A percentile compares a stretch with the other conserved stretches of the same genome.
Conservation (phyloP, 2,329 filamentous ascomycete genomes). For the Tetracladium maxilliforme region DNA sequence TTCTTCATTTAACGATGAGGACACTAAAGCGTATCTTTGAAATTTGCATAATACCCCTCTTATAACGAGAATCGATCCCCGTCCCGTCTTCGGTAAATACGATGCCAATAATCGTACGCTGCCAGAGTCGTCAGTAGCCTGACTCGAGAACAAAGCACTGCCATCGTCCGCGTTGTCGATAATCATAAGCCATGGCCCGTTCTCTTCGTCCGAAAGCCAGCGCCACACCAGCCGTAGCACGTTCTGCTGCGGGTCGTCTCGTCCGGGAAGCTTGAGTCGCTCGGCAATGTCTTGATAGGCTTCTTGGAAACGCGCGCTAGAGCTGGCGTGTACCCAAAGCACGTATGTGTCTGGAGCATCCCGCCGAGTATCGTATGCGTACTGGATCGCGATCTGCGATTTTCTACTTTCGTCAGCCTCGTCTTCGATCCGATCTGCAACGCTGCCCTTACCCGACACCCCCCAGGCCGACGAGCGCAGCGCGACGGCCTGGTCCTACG, state of each 20-base stretch:
- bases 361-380: slow-evolving; percentile 5
- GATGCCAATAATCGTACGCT: no score
- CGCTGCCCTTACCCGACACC: slow-evolving; percentile 11
- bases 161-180: slow-evolving; percentile 9
- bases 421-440: no score
- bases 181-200: slow-evolving; percentile 8
- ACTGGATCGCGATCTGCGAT: slow-evolving; percentile 8
- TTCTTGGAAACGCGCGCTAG: slow-evolving; percentile 5
- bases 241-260: slow-evolving; percentile 7
- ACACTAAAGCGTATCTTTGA: no score
- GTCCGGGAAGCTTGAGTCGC: slow-evolving; percentile 4
- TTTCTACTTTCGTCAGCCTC: no score
- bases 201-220: slow-evolving; percentile 7
- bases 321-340: slow-evolving; percentile 7
- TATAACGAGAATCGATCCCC: no score
- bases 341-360: slow-evolving; percentile 4
- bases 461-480: slow-evolving; percentile 11
- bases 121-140: no score
- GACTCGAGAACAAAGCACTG: slow-evolving; percentile 3
- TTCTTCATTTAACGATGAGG: no score
- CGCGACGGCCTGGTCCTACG: slow-evolving; percentile 5
- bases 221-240: slow-evolving; percentile 4
- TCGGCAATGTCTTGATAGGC: slow-evolving; percentile 8
- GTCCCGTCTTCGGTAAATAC: no score
- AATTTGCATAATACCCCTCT: no score